Evolutionary conservation across 306 rosid genomes (phyloP), one percentile per base, ranked within the genome.

Genomic region (Vachellia collinsii): DNA sequence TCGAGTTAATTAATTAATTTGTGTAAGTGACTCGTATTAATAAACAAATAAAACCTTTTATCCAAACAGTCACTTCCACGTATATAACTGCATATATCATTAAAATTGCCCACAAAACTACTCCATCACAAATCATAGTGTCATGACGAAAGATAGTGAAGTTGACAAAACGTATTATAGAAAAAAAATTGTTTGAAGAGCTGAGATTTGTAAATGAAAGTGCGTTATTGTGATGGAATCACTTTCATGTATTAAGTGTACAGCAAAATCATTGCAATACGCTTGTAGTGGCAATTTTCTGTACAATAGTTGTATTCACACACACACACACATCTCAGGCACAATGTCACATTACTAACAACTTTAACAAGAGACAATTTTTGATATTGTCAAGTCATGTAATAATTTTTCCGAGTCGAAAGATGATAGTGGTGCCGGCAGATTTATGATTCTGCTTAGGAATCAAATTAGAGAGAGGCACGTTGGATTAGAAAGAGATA

Each of bases 341-440:
- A 80, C 77, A 74, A 66, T 80, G 90, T 87, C 88, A 87, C 88
- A 83, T 76, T 87, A 81, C 86, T 87, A 84, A 87, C 90, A 64
- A 87, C 87, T 85, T 83, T 81, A 87, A 87, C 87, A 87, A 67
- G 80, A 66, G 64, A 81, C 77, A 70, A 71, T 75, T 79, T 29
- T 65, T 22, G 82, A 22, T 66, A 14, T 79, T 84, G 80, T 84
- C 88, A 87, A 87, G 77, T 72, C 62, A 76, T 68, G 90, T 76
- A 79, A 84, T 84, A 76, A 84, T 84, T 79, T 81, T 70, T 84
- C 50, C 3, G 70, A 58, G 74, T 81, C 73, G 88, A 82, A 87
- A 82, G 86, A 12, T 87, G 84, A 80, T 81, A 87, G 88, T 87
- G 88, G 64, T 85, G 90, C 84, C 86, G 84, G 83, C 90, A 79